These are phyloP conservation scores for Colletotrichum horii DNA, from an alignment of 2,329 filamentous ascomycete species.

Conservation along the genomic window DNA sequence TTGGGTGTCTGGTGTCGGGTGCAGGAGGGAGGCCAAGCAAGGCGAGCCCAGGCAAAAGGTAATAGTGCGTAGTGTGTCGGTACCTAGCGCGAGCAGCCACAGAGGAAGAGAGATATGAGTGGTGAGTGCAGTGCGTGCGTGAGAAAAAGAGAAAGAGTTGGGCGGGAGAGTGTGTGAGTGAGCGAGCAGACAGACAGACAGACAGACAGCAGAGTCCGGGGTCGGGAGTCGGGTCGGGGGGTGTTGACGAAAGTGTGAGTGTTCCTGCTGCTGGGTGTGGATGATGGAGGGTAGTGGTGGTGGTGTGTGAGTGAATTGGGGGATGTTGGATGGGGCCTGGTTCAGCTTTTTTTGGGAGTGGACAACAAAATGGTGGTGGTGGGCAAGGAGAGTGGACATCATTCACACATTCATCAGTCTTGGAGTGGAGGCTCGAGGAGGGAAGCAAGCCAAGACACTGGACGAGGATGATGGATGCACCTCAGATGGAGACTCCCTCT, in stretches of 20 bases:
- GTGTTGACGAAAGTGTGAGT: not conserved
- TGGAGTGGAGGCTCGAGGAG: not conserved
- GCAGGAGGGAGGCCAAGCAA: not conserved
- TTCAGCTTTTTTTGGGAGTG: not conserved
- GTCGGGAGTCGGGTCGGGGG: not conserved
- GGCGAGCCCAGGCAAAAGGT: constrained; percentile 6
- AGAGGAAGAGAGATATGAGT: not conserved
- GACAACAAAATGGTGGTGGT: not conserved
- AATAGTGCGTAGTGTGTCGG: constrained; percentile 3
- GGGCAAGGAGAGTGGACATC: not conserved
- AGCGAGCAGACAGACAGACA: not conserved
- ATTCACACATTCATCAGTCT: not conserved
- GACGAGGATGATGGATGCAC: constrained; percentile 12
- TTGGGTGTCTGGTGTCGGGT: not conserved
- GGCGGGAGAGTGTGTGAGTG: not conserved
- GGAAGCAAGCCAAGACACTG: not conserved
- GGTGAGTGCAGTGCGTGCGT: not conserved
- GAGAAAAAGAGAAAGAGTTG: not conserved
- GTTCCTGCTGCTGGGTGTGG: not conserved
- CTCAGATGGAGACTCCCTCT: not conserved
- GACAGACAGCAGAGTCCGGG: not conserved
- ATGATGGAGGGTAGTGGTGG: constrained; percentile 2
- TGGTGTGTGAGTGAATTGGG: not conserved
- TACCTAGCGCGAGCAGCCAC: not conserved
- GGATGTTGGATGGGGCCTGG: not conserved